These are phyloP conservation scores for Rhodotorula toruloides DNA, from an alignment of 768 basidiomycete genomes.

Conservation along the genomic window DNA sequence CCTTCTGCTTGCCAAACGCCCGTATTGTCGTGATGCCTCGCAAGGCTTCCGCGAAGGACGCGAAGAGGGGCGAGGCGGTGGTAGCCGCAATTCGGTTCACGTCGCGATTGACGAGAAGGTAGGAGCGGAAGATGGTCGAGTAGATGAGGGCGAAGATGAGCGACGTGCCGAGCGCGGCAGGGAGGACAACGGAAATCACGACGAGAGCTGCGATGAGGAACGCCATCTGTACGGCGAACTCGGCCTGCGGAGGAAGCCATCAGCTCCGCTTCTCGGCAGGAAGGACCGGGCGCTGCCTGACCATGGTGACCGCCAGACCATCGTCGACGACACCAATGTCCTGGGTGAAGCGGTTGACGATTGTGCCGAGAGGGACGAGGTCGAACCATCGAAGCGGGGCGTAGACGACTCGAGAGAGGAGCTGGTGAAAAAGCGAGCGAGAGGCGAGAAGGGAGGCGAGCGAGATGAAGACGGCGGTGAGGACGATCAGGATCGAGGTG, in stretches of 20 bases:
- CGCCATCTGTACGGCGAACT: conserved; percentile 10
- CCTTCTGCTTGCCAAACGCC: conserved; percentile 53
- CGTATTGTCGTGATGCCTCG: conserved; percentile 48
- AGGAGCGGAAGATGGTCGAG: conserved; percentile 59
- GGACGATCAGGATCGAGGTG: background rate
- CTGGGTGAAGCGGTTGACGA: conserved; percentile 71
- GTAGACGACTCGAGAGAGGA: conserved; percentile 57
- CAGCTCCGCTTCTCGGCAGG: background rate
- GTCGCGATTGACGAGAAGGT: conserved; percentile 61
- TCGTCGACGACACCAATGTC: conserved; percentile 47
- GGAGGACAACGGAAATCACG: conserved; percentile 61
- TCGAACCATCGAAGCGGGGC: conserved; percentile 69
- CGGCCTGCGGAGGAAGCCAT: background rate
- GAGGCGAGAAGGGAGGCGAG: conserved; percentile 10
- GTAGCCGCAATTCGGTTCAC: conserved; percentile 52
- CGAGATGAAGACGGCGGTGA: conserved; percentile 3
- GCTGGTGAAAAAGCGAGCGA: conserved; percentile 52
- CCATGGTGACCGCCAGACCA: conserved; percentile 13
- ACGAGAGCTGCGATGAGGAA: conserved; percentile 56
- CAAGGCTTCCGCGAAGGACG: conserved; percentile 46
- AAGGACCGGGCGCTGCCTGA: background rate
- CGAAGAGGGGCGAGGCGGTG: conserved; percentile 48
- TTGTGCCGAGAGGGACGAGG: conserved; percentile 66
- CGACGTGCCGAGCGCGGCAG: conserved; percentile 61
- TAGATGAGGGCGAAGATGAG: conserved; percentile 65